Evolutionary conservation across 1,284 basidiomycete genomes (phyloP), one percentile per base, ranked within the genome.

Genomic region (Rhodotorula sp.): DNA sequence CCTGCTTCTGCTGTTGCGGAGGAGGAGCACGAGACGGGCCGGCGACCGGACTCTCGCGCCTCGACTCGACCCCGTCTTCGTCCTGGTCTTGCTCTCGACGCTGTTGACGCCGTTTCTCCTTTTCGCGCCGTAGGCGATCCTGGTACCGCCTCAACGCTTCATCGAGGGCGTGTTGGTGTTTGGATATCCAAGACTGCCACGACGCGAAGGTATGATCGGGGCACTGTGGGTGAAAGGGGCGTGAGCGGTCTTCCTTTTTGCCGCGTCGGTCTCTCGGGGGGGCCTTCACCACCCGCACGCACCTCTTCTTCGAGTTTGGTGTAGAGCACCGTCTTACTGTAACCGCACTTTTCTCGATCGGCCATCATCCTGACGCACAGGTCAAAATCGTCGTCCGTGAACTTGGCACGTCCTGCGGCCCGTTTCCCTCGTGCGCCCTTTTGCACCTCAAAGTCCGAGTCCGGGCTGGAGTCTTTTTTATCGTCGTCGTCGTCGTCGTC

Each of bases 161-260:
- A 19, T 75, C 69, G 18, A 62, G 52, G 6, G 62, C 64, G 14
- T 45, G 21, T 12, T 59, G 64, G 55, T 66, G 21, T 21, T 58
- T 47, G n/a, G 52, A 26, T 38, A 69, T 48, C 18, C 54, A 73
- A 12, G 31, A 63, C 56, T 73, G 69, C 74, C 74, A 75, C 2
- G 71, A 71, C 3, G 23, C 2, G 0, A 28, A 43, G n/a, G 71
- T 57, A 50, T 73, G 74, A 2, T 59, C 48, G 31, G 58, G 66
- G 8, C 61, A 55, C 70, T 72, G 70, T 21, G 12, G 5, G 21
- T 5, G n/a, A n/a, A 48, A 2, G n/a, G 7, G 60, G 1, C 34
- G 14, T 60, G 58, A 60, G 57, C 7, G 3, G 43, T 7, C 21
- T 4, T 48, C 45, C 21, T 5, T 23, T 16, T 26, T 5, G 34